These are phyloP conservation scores for Pistacia vera DNA, from an alignment of 345 rosid genomes.

Conservation along the genomic window DNA sequence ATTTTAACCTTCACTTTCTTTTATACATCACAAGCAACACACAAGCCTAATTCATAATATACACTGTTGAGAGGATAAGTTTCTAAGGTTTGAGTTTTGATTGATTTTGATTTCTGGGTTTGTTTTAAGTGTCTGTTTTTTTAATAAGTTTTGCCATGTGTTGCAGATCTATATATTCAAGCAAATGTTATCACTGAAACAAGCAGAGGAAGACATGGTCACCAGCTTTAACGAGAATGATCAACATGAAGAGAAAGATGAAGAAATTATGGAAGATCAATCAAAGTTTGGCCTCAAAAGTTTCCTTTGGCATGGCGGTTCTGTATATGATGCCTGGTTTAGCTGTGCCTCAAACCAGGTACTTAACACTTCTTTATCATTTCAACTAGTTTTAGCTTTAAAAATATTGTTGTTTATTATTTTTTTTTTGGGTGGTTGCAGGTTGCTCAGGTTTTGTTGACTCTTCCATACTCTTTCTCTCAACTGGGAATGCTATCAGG, in stretches of 20 bases:
- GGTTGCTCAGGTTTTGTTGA: slow-evolving; percentile 89
- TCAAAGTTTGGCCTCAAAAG: slow-evolving; percentile 46
- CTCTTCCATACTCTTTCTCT: slow-evolving; percentile 87
- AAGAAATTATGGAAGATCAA: slow-evolving; percentile 24
- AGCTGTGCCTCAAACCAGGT: slow-evolving; percentile 90
- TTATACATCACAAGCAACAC: slow-evolving; percentile 14
- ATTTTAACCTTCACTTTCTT: not conserved
- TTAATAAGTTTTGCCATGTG: not conserved
- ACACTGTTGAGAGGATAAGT: not conserved
- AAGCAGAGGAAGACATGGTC: slow-evolving; percentile 58
- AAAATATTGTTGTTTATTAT: not conserved
- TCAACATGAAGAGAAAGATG: slow-evolving; percentile 39
- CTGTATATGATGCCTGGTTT: slow-evolving; percentile 91
- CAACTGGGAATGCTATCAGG: slow-evolving; percentile 93
- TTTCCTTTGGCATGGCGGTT: slow-evolving; percentile 85
- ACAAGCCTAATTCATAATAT: not conserved
- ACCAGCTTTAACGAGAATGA: slow-evolving; percentile 40
- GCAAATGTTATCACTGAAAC: slow-evolving; percentile 43
- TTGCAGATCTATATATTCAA: slow-evolving; percentile 31
- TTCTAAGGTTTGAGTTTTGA: not conserved
- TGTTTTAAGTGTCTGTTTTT: slow-evolving; percentile 11
- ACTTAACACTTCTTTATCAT: not conserved
- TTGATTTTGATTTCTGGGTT: not conserved
- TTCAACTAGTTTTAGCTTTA: not conserved
- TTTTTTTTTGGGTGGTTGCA: slow-evolving; percentile 27